Evolutionary conservation across 2,329 filamentous ascomycete genomes (phyloP), one percentile per base, ranked within the genome.

Genomic region (Dothidotthia symphoricarpi): DNA sequence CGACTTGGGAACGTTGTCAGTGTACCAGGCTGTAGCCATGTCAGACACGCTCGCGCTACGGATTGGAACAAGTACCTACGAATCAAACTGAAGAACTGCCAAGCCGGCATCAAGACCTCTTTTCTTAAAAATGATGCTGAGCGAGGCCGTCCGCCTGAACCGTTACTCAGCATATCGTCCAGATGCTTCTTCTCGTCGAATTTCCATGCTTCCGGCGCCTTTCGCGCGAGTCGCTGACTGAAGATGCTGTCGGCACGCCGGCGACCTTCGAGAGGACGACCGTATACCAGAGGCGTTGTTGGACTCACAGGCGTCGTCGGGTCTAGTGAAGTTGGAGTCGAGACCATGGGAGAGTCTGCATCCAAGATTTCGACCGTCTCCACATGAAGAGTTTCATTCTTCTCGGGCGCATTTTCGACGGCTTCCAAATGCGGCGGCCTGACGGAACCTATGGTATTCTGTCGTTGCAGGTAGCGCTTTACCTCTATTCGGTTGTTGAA

Each of bases 401-500:
- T 71, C 41, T 63, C 49, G 3, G 44, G 38, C 22, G 66, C 58
- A n/a, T 41, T 45, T 13, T 61, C 59, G 8, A 41, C 16, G 1
- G 55, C 56, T 12, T 63, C 58, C 3, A 46, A 41, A 12, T 61
- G 55, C n/a, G 22, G 37, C 0, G 62, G 61, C 13, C 66, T 66
- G 9, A 74, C 46, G n/a, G 76, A 77, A 19, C 70, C 70, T 12
- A 77, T 53, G 1, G 81, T 85, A 41, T 77, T 78, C 16, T 76
- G 74, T 13, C 82, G 73, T 51, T 82, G 77, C 26, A 86, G 61
- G 55, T 91, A 85, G 35, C 91, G 78, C 50, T 85, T 83, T 3
- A 98, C 89, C 57, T 96, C 89, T 36, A 98, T 88, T 39, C 82
- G 79, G 40, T 90, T 90, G 67, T 97, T 96, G 75, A 97, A 97